phyloP scores from a whole-genome alignment of 2,329 filamentous ascomycete species.

The Colletotrichum sp. region DNA sequence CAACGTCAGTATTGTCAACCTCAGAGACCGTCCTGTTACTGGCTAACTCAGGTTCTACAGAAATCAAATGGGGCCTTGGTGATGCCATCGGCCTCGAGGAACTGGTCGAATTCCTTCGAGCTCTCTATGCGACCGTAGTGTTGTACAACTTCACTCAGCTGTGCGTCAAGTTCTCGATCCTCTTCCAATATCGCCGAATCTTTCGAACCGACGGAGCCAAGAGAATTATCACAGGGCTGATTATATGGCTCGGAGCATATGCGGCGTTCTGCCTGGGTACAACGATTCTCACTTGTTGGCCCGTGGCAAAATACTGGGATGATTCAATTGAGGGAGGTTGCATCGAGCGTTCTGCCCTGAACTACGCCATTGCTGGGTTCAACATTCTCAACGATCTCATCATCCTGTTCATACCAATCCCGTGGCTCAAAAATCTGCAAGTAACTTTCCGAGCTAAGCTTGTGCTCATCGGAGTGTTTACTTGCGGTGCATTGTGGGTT shows the following conservation, averaged over 20 bases:
- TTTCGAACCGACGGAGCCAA: conserved; percentile 25
- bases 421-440: conserved; percentile 38
- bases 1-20: neutral
- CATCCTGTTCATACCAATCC: conserved; percentile 31
- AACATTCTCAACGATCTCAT: conserved; percentile 37
- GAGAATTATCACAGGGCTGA: conserved; percentile 26
- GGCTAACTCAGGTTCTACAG: neutral
- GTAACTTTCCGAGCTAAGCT: conserved; percentile 44
- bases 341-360: conserved; percentile 26
- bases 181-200: conserved; percentile 32
- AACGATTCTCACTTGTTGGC: conserved; percentile 30
- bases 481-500: conserved; percentile 40
- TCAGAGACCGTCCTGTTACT: neutral
- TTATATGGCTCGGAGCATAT: conserved; percentile 27
- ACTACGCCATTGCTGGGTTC: conserved; percentile 32
- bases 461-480: conserved; percentile 44
- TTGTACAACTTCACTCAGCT: conserved; percentile 29
- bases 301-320: conserved; percentile 31
- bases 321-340: conserved; percentile 27
- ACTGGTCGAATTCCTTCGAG: conserved; percentile 25
- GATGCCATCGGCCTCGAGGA: conserved; percentile 13
- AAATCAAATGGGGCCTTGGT: conserved; percentile 29
- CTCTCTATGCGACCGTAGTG: conserved; percentile 27
- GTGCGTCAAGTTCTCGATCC: conserved; percentile 32
- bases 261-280: conserved; percentile 24